Evolutionary conservation across 2,329 filamentous ascomycete genomes (phyloP).

Genomic region (Aspergillus fischeri): DNA sequence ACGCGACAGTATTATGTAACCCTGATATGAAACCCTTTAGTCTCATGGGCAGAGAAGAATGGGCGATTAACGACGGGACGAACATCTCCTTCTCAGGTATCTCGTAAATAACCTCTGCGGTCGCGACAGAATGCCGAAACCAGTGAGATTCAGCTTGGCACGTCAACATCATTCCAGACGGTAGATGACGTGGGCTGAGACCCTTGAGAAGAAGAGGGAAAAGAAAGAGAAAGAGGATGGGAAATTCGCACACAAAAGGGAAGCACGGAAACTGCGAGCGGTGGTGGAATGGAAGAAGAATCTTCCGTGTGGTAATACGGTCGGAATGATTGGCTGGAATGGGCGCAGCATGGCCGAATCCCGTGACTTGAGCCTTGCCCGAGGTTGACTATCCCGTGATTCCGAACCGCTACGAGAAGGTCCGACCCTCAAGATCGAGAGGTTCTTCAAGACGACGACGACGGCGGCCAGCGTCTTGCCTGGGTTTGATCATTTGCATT

Average conservation of each 20-base stretch:
- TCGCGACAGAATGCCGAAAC: conserved; percentile 45
- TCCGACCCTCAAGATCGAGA: conserved; percentile 15
- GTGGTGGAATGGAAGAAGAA: conserved; percentile 29
- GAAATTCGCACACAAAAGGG: conserved; percentile 17
- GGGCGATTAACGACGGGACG: conserved; percentile 49
- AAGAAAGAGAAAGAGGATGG: conserved; percentile 6
- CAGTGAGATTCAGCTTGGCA: conserved; percentile 36
- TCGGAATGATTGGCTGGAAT: conserved; percentile 30
- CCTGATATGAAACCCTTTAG: conserved; percentile 49
- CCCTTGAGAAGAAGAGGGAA: conserved; percentile 28
- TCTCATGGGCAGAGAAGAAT: conserved; percentile 44
- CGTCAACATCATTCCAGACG: conserved; percentile 37
- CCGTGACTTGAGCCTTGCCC: conserved; percentile 34
- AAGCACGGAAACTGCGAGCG: conserved; percentile 3
- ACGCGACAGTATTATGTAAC: conserved; percentile 31
- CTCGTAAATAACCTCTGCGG: conserved; percentile 31
- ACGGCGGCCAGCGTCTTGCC: conserved; percentile 10
- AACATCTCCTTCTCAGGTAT: conserved; percentile 38
- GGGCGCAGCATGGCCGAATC: conserved; percentile 14
- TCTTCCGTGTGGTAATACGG: conserved; percentile 35
- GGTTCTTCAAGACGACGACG: conserved; percentile 15
- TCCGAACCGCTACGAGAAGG: conserved; percentile 31
- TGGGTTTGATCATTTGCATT: conserved; percentile 6
- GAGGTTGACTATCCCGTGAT: conserved; percentile 39
- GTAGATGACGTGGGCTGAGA: conserved; percentile 40